These are phyloP conservation scores for Pleurotus sapidus DNA, from an alignment of 768 basidiomycete species.

Conservation along the genomic window DNA sequence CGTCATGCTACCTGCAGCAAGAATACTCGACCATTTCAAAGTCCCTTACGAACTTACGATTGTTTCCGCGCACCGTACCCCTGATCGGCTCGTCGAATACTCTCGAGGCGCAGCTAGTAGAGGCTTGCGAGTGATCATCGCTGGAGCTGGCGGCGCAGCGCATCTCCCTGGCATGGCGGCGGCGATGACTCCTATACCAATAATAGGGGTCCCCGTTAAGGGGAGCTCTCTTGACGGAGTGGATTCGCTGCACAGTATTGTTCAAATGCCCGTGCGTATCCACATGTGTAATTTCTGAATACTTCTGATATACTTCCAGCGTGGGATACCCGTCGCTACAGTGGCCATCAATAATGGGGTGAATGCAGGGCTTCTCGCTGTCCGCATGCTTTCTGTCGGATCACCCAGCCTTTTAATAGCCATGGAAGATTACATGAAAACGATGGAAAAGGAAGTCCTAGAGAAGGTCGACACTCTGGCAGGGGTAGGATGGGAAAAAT, in stretches of 20 bases:
- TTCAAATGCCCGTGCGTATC: slow-evolving; percentile 92
- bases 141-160: slow-evolving; percentile 97
- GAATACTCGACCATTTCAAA: slow-evolving; percentile 75
- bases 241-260: slow-evolving; percentile 95
- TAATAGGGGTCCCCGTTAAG: slow-evolving; percentile 96
- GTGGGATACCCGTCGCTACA: slow-evolving; percentile 95
- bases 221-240: slow-evolving; percentile 93
- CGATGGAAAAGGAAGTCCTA: slow-evolving; percentile 72
- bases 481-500: slow-evolving; percentile 84
- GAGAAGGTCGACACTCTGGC: slow-evolving; percentile 75
- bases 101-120: slow-evolving; percentile 69
- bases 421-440: slow-evolving; percentile 74
- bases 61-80: slow-evolving; percentile 95
- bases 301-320: slow-evolving; percentile 40
- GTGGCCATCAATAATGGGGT: slow-evolving; percentile 95
- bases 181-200: slow-evolving; percentile 87
- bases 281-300: background rate
- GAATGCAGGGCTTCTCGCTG: slow-evolving; percentile 90
- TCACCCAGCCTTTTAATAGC: slow-evolving; percentile 60
- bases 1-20: slow-evolving; percentile 85
- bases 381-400: slow-evolving; percentile 81
- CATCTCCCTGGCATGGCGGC: slow-evolving; percentile 99
- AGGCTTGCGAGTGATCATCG: slow-evolving; percentile 77
- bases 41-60: slow-evolving; percentile 94
- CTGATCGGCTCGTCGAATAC: slow-evolving; percentile 80